Base-by-base conservation (phyloP, 2,329 filamentous ascomycete species). In the Tolypocladium nubicola region DNA sequence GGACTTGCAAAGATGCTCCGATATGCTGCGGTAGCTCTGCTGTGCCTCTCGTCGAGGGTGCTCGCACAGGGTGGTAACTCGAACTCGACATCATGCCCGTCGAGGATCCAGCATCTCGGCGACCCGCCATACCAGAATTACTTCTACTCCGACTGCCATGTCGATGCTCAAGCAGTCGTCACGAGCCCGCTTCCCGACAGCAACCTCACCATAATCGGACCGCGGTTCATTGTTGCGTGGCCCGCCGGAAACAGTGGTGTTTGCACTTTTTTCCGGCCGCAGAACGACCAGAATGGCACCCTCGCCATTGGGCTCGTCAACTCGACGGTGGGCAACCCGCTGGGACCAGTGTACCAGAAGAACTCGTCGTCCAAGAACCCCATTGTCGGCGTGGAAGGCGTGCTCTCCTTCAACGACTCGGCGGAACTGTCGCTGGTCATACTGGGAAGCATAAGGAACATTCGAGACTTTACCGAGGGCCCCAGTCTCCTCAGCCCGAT, bases 241-340 rank as follows among this genome's bases (percentile, higher is more conserved):
- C 83, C 85, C 9, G 81, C 83, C 10, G 84, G 84, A 2, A 84
- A 87, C 62, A 86, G 83, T 55, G 84, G 84, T 0, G 73, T 80
- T 33, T 77, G 77, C 5, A 71, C 77, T 0, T 84, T 79, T 62
- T 87, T 87, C 61, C 70, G 75, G 16, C 79, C 84, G 0, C 70
- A 77, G 53, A 77, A 78, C 61, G 78, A 78, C 2, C 63, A 73
- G 16, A 81, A 83, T 58, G 81, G 81, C 2, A 76, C 74, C 1
- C 71, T 87, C 1, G 74, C 71, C 1, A 76, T 87, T 50, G 66
- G 71, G 10, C 67, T 86, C 8, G 71, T 79, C 52, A 83, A 81
- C 53, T 78, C 76, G 0, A 76, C 77, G 0, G 60, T 65, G 3
- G 73, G 74, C 4, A 69, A 73, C n/a, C 73, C 77, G 0, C 64